Evolutionary conservation across 228 moss, liverwort and hornwort genomes (phyloP).

Genomic region (Sphagnum magellanicum): DNA sequence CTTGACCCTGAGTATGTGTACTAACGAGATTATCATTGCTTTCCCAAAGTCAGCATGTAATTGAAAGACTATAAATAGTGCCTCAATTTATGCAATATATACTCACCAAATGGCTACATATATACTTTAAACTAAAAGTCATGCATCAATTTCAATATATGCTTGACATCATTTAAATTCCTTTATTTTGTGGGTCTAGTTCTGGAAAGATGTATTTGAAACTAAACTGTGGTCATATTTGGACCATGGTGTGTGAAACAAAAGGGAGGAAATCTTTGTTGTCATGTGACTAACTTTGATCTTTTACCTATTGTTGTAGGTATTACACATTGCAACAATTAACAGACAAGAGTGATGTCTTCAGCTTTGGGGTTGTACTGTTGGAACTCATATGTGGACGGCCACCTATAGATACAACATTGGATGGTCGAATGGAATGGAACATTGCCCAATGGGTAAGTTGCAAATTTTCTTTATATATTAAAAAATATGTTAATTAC

Average conservation of each 20-base stretch:
- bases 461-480: no score
- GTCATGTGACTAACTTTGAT: no score
- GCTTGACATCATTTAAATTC: not conserved
- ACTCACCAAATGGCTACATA: not conserved
- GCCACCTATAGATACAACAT: slow-evolving; percentile 10
- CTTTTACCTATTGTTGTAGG: slow-evolving; percentile 27
- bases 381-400: slow-evolving; percentile 26
- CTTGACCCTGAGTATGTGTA: no score
- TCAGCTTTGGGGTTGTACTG: slow-evolving; percentile 32
- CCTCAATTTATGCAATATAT: no score
- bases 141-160: not conserved
- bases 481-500: no score
- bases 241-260: no score
- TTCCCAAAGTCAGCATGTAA: not conserved
- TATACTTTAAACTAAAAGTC: not conserved
- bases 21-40: not conserved
- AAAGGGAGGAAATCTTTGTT: not conserved
- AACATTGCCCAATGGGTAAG: no score
- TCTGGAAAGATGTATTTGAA: not conserved
- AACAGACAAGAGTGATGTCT: slow-evolving; percentile 34
- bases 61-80: no score
- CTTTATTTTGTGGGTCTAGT: not conserved
- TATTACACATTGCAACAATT: slow-evolving; percentile 27
- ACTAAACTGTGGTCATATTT: no score
- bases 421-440: no score